Conservation (phyloP, 306 rosid genomes). For the Aeschynomene evenia region DNA sequence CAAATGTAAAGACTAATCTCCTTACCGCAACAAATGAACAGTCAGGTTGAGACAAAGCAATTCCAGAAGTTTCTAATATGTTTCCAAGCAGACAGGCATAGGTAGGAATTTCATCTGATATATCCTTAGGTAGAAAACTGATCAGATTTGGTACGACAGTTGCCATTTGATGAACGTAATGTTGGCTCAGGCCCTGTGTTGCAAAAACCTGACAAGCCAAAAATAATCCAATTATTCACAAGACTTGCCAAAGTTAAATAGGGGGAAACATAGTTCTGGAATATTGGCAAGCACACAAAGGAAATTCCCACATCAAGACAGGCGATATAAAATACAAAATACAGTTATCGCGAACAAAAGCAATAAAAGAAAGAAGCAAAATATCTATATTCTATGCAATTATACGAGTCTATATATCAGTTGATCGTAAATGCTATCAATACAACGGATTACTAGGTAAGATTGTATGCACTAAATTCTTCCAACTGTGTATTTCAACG, state of each 20-base stretch:
- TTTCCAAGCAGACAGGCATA: conserved; percentile 97
- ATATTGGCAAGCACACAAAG: not conserved
- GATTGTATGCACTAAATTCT: conserved; percentile 14
- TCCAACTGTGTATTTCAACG: not conserved
- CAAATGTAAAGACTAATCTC: conserved; percentile 25
- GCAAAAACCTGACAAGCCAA: conserved; percentile 60
- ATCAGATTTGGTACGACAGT: conserved; percentile 58
- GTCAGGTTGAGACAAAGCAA: conserved; percentile 73
- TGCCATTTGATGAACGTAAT: conserved; percentile 83
- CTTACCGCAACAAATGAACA: conserved; percentile 84
- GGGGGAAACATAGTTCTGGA: conserved; percentile 11
- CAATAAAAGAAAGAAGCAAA: conserved; percentile 7
- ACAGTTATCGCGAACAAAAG: not conserved
- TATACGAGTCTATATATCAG: conserved; percentile 13
- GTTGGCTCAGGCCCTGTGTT: conserved; percentile 51
- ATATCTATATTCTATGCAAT: not conserved
- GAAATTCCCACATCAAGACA: conserved; percentile 4
- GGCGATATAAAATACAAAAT: conserved; percentile 2
- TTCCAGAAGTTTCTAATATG: conserved; percentile 74
- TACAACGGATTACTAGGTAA: not conserved
- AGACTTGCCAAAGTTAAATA: conserved; percentile 1
- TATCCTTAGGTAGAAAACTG: conserved; percentile 67
- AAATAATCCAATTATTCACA: conserved; percentile 20
- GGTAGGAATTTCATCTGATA: conserved; percentile 74
- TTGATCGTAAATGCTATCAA: not conserved